Evolutionary conservation across 306 rosid genomes (phyloP).

Genomic region (Quillaja saponaria): DNA sequence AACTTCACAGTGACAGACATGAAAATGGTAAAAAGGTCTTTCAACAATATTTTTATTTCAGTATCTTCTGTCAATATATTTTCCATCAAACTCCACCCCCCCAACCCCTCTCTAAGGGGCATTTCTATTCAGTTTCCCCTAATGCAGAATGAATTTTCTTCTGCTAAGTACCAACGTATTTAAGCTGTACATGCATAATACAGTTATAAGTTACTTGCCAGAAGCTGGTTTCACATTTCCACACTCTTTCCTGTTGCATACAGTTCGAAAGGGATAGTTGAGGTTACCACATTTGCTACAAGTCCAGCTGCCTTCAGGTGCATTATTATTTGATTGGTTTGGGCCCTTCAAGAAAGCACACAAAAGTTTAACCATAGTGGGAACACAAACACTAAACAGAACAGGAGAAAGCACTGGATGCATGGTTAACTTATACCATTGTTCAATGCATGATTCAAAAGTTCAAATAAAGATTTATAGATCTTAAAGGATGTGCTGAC

Average conservation of each 20-base stretch:
- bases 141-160: constrained; percentile 19
- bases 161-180: constrained; percentile 19
- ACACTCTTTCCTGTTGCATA: constrained; percentile 49
- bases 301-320: constrained; percentile 54
- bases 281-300: constrained; percentile 47
- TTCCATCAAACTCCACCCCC: constrained; percentile 1
- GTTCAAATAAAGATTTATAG: neutral
- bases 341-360: constrained; percentile 32
- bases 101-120: constrained; percentile 12
- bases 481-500: neutral
- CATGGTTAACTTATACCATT: neutral
- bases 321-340: constrained; percentile 25
- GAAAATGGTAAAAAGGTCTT: no score
- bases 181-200: constrained; percentile 23
- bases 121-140: neutral
- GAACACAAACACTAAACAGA: neutral
- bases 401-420: neutral
- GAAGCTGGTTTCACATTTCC: constrained; percentile 45
- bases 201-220: constrained; percentile 18
- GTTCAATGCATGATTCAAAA: neutral
- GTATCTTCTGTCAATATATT: no score
- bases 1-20: no score
- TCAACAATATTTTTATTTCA: no score
- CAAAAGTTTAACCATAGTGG: neutral
- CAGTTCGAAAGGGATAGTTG: constrained; percentile 50